Evolutionary conservation across 805 yeast species (phyloP).

Genomic region (Yamadazyma sp.): DNA sequence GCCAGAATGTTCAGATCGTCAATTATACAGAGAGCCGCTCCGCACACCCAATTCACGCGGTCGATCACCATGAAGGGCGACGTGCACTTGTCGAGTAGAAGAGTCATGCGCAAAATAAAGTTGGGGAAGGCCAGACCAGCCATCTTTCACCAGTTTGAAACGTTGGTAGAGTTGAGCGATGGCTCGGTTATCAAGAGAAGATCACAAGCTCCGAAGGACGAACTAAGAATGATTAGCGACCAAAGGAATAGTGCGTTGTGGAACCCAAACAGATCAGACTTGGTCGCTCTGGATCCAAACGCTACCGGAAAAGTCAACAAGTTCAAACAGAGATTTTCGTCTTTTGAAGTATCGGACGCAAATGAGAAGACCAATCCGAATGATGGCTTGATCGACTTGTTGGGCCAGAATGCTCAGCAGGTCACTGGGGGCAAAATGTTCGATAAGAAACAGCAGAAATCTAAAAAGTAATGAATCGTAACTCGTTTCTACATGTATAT

Average conservation of each 20-base stretch:
- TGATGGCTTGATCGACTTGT: constrained; percentile 57
- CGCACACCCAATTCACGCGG: constrained; percentile 14
- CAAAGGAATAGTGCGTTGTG: constrained; percentile 84
- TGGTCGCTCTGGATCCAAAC: constrained; percentile 72
- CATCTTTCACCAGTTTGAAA: constrained; percentile 85
- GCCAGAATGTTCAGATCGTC: constrained; percentile 4
- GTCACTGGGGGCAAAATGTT: constrained; percentile 56
- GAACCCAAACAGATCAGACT: constrained; percentile 84
- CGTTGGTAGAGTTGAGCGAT: constrained; percentile 86
- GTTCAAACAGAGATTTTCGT: constrained; percentile 66
- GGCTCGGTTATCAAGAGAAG: constrained; percentile 86
- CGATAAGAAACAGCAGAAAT: constrained; percentile 47
- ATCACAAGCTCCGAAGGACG: constrained; percentile 85
- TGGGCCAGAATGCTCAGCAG: constrained; percentile 57
- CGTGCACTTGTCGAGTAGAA: constrained; percentile 44
- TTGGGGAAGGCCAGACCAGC: constrained; percentile 93
- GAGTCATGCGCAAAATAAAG: constrained; percentile 68
- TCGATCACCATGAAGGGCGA: constrained; percentile 31
- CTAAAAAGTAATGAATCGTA: constrained; percentile 20
- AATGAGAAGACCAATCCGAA: constrained; percentile 11
- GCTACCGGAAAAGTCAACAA: constrained; percentile 79
- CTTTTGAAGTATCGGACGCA: constrained; percentile 22
- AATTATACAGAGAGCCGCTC: background rate
- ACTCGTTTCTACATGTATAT: constrained; percentile 11
- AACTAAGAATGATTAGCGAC: constrained; percentile 81